Conservation (phyloP, 2,329 filamentous ascomycete genomes). For the Penicillium aurantiogriseum region DNA sequence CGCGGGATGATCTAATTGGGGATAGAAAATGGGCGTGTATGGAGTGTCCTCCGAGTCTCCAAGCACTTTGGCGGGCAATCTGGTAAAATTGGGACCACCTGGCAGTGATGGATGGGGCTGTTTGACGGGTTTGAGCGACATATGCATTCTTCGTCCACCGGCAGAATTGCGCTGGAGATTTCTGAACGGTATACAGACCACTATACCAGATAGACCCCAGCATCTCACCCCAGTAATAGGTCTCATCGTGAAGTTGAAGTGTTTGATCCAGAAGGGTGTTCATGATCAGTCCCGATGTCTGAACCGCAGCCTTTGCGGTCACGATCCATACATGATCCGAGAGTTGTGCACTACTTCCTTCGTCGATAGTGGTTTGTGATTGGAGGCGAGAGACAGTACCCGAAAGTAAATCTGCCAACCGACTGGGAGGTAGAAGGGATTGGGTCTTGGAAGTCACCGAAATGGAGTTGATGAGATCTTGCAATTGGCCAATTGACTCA, state of each 20-base stretch:
- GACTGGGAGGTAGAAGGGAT: slow-evolving; percentile 58
- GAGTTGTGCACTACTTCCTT: slow-evolving; percentile 55
- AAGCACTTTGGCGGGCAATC: slow-evolving; percentile 72
- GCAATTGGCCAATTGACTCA: slow-evolving; percentile 51
- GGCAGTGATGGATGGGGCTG: slow-evolving; percentile 33
- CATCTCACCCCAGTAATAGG: slow-evolving; percentile 95
- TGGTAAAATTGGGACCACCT: slow-evolving; percentile 69
- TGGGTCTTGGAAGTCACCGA: slow-evolving; percentile 67
- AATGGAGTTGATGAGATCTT: slow-evolving; percentile 67
- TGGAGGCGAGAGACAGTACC: slow-evolving; percentile 44
- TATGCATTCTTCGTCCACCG: slow-evolving; percentile 69
- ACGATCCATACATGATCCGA: slow-evolving; percentile 86
- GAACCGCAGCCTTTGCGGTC: slow-evolving; percentile 86
- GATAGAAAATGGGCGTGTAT: slow-evolving; percentile 72
- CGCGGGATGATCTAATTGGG: slow-evolving; percentile 71
- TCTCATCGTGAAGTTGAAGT: slow-evolving; percentile 77
- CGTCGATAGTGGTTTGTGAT: slow-evolving; percentile 19
- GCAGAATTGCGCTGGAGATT: slow-evolving; percentile 73
- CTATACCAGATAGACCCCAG: slow-evolving; percentile 75
- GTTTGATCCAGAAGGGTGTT: slow-evolving; percentile 78
- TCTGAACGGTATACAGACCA: slow-evolving; percentile 82
- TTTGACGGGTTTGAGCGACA: slow-evolving; percentile 27
- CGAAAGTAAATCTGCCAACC: slow-evolving; percentile 62
- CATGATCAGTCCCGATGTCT: slow-evolving; percentile 79
- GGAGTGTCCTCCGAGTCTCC: slow-evolving; percentile 67